Evolutionary conservation across 306 rosid species (phyloP), one percentile per base, ranked within the genome.

Genomic region (Begonia masoniana): DNA sequence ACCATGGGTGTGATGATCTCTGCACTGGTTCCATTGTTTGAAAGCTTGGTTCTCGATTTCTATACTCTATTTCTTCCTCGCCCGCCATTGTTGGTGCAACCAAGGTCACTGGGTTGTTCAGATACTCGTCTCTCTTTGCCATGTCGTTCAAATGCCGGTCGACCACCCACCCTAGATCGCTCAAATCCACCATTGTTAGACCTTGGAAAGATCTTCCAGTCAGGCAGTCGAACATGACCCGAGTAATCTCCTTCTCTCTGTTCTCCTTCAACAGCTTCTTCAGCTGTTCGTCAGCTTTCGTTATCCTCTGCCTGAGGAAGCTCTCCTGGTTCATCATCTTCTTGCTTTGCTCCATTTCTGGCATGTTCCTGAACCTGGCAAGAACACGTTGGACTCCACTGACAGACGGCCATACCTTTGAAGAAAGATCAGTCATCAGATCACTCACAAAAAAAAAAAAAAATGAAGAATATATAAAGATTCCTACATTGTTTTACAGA

Each of bases 301-400:
- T 14, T 8, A 75, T 63, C 12, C 74, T 48, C n/a, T 71, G 74
- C 42, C 53, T 45, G 13, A 75, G 60, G 45, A 63, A 75, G 31
- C 53, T 46, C 53, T 57, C 77, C 21, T 67, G 74, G 54, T 71
- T 75, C 47, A 71, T 21, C 77, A 63, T 67, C 57, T 67, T 71
- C 59, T 71, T 67, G 54, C 42, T 47, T 50, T 75, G 71, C 10
- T 75, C 74, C 62, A 69, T 50, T 21, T 69, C 66, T 10, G 69
- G 69, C 57, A 63, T 57, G 9, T 31, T 46, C 46, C 12, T 63
- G 70, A 67, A 68, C 23, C n/a, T n/a, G 0, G 56, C 17, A 9
- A 67, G 35, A 3, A 62, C 54, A 6, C 19, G 12, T 7, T 66
- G 56, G n/a, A 46, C 59, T 17, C 73, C 69, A 0, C 7, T 2